Percentiles rank a stretch among this genome's conserved stretches.
These are phyloP conservation scores for Venturia effusa DNA, from an alignment of 2,329 filamentous ascomycete genomes.

Conservation along the genomic window DNA sequence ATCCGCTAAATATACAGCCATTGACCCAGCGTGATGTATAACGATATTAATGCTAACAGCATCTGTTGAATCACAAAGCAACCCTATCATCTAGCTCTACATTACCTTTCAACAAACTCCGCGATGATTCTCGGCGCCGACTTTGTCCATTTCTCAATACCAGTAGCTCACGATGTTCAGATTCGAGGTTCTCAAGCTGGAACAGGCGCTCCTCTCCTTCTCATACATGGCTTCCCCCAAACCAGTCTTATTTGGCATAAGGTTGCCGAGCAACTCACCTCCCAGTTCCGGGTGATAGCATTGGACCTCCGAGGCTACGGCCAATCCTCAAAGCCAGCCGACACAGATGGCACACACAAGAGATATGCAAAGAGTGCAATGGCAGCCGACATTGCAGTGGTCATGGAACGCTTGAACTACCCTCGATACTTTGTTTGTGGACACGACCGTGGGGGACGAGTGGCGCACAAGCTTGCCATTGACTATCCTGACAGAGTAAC, in stretches of 20 bases:
- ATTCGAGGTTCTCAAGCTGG: slow-evolving; percentile 34
- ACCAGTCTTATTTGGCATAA: slow-evolving; percentile 43
- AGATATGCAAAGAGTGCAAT: slow-evolving; percentile 39
- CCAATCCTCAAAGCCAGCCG: slow-evolving; percentile 35
- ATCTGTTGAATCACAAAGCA: not conserved
- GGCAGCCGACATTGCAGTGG: slow-evolving; percentile 35
- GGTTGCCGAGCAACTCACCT: slow-evolving; percentile 29
- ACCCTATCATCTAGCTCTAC: not conserved
- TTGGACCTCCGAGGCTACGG: slow-evolving; percentile 45
- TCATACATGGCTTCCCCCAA: slow-evolving; percentile 45
- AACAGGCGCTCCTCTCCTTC: slow-evolving; percentile 30
- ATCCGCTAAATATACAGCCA: not conserved
- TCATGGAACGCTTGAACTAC: slow-evolving; percentile 36
- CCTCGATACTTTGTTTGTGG: slow-evolving; percentile 38
- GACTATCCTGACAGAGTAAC: slow-evolving; percentile 32
- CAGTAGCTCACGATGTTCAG: slow-evolving; percentile 28
- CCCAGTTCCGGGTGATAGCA: slow-evolving; percentile 33
- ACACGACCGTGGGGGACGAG: slow-evolving; percentile 47
- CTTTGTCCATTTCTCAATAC: slow-evolving; percentile 24
- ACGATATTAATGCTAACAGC: not conserved
- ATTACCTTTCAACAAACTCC: not conserved
- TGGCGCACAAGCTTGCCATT: slow-evolving; percentile 44
- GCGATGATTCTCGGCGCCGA: slow-evolving; percentile 11
- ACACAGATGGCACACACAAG: slow-evolving; percentile 15
- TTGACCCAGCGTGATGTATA: not conserved